A percentile compares a stretch with the other conserved stretches of the same genome.
phyloP scores from a whole-genome alignment of 2,329 filamentous ascomycete species.

The Pseudohalonectria lignicola region DNA sequence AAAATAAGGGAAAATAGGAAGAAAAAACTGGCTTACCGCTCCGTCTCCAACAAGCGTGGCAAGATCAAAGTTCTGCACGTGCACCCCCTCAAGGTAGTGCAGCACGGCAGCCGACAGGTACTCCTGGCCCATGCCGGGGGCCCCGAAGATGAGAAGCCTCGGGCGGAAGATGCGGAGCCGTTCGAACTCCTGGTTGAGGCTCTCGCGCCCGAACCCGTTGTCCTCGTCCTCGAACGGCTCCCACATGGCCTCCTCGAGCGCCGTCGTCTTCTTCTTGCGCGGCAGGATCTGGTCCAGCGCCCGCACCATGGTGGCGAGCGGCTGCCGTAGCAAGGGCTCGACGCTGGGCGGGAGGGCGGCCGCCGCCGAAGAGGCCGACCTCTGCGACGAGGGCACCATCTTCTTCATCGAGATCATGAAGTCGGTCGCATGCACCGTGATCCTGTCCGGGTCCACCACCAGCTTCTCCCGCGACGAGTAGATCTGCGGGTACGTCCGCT shows the following conservation, averaged over 20 bases:
- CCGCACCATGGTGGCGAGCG: slow-evolving; percentile 57
- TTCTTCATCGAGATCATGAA: slow-evolving; percentile 97
- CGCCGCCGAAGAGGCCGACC: slow-evolving; percentile 76
- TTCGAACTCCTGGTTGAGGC: slow-evolving; percentile 68
- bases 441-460: slow-evolving; percentile 73
- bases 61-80: slow-evolving; percentile 91
- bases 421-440: slow-evolving; percentile 81
- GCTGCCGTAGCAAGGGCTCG: slow-evolving; percentile 67
- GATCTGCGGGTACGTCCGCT: slow-evolving; percentile 92
- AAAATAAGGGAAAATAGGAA: not conserved
- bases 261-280: slow-evolving; percentile 74
- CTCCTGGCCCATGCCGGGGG: slow-evolving; percentile 75
- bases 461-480: slow-evolving; percentile 87
- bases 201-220: slow-evolving; percentile 76
- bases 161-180: slow-evolving; percentile 80
- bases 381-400: slow-evolving; percentile 88
- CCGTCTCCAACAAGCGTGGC: slow-evolving; percentile 78
- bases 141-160: slow-evolving; percentile 71
- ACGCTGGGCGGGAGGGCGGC: slow-evolving; percentile 68
- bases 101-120: slow-evolving; percentile 79
- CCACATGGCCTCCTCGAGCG: slow-evolving; percentile 87
- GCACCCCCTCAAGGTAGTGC: slow-evolving; percentile 84
- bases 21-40: slow-evolving; percentile 50
- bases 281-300: slow-evolving; percentile 70
- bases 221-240: slow-evolving; percentile 77